Evolutionary conservation across 2,329 filamentous ascomycete genomes (phyloP).

Genomic region (Neofusicoccum parvum): DNA sequence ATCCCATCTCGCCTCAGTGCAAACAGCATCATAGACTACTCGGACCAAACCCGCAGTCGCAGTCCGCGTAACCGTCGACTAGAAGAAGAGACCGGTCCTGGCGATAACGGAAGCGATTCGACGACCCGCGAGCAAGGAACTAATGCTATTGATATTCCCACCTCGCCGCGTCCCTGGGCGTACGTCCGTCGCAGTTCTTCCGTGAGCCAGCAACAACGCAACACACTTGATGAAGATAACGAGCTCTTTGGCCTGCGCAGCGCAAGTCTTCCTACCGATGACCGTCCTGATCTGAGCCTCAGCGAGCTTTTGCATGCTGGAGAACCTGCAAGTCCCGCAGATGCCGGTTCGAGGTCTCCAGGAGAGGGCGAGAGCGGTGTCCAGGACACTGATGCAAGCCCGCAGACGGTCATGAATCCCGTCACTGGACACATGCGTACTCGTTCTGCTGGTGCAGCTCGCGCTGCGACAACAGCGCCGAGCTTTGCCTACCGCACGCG

Average conservation of each 20-base stretch:
- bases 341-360: not conserved
- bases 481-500: constrained; percentile 18
- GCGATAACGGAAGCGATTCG: constrained; percentile 26
- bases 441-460: constrained; percentile 11
- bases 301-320: constrained; percentile 56
- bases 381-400: constrained; percentile 9
- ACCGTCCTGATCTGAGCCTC: constrained; percentile 65
- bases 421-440: constrained; percentile 2
- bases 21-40: constrained; percentile 78
- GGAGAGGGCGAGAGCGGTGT: not conserved
- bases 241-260: constrained; percentile 66
- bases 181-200: constrained; percentile 66
- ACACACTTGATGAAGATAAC: constrained; percentile 64
- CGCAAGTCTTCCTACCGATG: constrained; percentile 67
- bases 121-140: constrained; percentile 41
- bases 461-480: constrained; percentile 1
- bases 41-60: constrained; percentile 39
- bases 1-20: constrained; percentile 92
- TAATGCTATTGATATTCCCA: constrained; percentile 72
- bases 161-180: constrained; percentile 62
- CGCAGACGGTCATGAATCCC: constrained; percentile 5
- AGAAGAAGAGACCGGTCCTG: constrained; percentile 20
- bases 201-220: constrained; percentile 64
- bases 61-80: constrained; percentile 26
- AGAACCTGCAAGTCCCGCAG: not conserved